A percentile compares a stretch with the other conserved stretches of the same genome.
Evolutionary conservation across 495 filamentous ascomycete genomes (phyloP).

Genomic region (Aspergillus conjunctus): DNA sequence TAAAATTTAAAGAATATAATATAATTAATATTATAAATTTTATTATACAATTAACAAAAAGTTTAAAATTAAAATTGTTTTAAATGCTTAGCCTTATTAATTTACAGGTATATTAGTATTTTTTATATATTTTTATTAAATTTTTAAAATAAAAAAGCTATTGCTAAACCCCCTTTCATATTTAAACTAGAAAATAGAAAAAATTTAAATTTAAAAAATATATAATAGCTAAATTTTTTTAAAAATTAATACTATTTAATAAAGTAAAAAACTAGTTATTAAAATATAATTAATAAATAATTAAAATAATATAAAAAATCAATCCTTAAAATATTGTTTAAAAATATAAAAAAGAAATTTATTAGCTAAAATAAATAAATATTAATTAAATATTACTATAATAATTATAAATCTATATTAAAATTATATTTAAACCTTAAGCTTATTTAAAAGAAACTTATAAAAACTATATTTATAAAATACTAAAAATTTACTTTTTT

Average conservation of each 20-base stretch:
- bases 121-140: not conserved
- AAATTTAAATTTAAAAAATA: conserved; percentile 9
- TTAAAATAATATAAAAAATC: conserved; percentile 6
- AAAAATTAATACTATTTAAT: conserved; percentile 5
- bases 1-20: not conserved
- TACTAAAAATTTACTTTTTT: no score
- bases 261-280: conserved; percentile 2
- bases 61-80: not conserved
- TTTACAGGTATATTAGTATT: not conserved
- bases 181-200: not conserved
- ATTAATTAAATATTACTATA: not conserved
- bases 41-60: not conserved
- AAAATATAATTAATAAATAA: not conserved
- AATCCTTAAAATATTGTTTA: not conserved
- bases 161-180: not conserved
- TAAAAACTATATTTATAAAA: no score
- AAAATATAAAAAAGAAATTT: not conserved
- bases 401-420: not conserved
- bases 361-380: no score
- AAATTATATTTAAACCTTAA: not conserved
- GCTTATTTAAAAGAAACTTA: no score
- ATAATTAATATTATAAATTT: not conserved
- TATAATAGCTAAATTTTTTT: conserved; percentile 4
- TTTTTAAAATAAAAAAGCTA: not conserved
- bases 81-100: no score